Conservation (phyloP, 2,329 filamentous ascomycete genomes). For the Nothopassalora personata region DNA sequence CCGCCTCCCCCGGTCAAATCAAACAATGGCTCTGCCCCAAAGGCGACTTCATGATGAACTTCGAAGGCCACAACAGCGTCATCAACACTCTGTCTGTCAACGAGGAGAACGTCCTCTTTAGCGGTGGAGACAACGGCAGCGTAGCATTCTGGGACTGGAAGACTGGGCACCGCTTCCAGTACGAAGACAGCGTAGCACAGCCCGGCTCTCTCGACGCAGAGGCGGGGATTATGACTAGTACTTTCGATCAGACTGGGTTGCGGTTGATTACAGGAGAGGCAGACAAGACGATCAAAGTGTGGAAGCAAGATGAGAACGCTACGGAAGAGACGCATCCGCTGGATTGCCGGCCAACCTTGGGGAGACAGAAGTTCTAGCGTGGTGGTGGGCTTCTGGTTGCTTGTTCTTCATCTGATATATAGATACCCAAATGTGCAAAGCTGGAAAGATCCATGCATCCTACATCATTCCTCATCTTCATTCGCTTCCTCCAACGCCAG, state of each 20-base stretch:
- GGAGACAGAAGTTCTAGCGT: slow-evolving; percentile 60
- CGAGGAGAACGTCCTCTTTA: slow-evolving; percentile 91
- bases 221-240: slow-evolving; percentile 89
- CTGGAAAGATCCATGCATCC: not conserved
- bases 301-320: slow-evolving; percentile 88
- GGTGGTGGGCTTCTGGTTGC: not conserved
- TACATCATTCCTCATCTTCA: slow-evolving; percentile 44
- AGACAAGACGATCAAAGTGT: slow-evolving; percentile 95
- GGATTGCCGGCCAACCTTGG: slow-evolving; percentile 81
- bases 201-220: slow-evolving; percentile 92
- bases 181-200: slow-evolving; percentile 84
- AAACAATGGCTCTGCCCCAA: slow-evolving; percentile 99
- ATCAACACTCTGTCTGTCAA: slow-evolving; percentile 93
- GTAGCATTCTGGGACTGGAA: slow-evolving; percentile 99
- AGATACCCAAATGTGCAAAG: not conserved
- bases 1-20: slow-evolving; percentile 84
- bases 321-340: slow-evolving; percentile 88
- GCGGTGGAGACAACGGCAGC: slow-evolving; percentile 89
- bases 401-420: not conserved
- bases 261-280: slow-evolving; percentile 90
- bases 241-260: slow-evolving; percentile 82
- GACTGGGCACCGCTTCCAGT: slow-evolving; percentile 85
- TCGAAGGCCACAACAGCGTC: slow-evolving; percentile 91
- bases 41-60: slow-evolving; percentile 98
- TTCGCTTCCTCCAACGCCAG: slow-evolving; percentile 53